These are phyloP conservation scores for Pythium biforme DNA, from an alignment of 352 stramenopile genomes.

Conservation along the genomic window DNA sequence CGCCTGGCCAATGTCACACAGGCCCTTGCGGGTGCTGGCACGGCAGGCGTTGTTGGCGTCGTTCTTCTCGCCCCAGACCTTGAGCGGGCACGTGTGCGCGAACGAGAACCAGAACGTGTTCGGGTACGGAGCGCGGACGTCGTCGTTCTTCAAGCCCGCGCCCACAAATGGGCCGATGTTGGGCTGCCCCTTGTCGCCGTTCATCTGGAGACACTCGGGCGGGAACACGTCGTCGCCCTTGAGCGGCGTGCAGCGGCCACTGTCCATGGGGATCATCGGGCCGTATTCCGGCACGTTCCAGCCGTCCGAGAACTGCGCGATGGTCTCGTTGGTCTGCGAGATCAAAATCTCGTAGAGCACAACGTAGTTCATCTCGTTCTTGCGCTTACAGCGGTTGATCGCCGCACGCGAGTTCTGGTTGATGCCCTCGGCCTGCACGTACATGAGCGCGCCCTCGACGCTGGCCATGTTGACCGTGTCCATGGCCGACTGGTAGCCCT, in stretches of 20 bases:
- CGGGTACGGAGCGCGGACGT: conserved; percentile 30
- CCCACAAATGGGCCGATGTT: conserved; percentile 58
- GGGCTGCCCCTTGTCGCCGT: conserved; percentile 36
- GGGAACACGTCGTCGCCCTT: conserved; percentile 29
- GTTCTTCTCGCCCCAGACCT: conserved; percentile 57
- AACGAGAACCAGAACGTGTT: conserved; percentile 40
- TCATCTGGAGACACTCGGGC: conserved; percentile 44
- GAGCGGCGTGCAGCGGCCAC: conserved; percentile 36
- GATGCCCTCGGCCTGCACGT: conserved; percentile 79
- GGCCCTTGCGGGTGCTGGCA: conserved; percentile 44
- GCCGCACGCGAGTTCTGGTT: conserved; percentile 48
- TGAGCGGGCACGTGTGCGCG: conserved; percentile 36
- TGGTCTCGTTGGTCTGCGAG: conserved; percentile 43
- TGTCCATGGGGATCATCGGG: conserved; percentile 44
- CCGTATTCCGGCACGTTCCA: conserved; percentile 44
- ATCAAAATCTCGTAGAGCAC: conserved; percentile 56
- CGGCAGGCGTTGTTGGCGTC: conserved; percentile 43
- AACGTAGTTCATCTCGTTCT: conserved; percentile 51
- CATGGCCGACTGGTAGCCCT: conserved; percentile 53
- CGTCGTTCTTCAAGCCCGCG: conserved; percentile 30
- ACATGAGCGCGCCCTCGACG: conserved; percentile 76
- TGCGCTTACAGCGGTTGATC: conserved; percentile 49
- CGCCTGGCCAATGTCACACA: conserved; percentile 54
- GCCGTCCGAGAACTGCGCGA: conserved; percentile 37
- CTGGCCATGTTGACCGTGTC: conserved; percentile 76